phyloP scores from a whole-genome alignment of 257 asterid genomes.

The Penstemon barbatus region DNA sequence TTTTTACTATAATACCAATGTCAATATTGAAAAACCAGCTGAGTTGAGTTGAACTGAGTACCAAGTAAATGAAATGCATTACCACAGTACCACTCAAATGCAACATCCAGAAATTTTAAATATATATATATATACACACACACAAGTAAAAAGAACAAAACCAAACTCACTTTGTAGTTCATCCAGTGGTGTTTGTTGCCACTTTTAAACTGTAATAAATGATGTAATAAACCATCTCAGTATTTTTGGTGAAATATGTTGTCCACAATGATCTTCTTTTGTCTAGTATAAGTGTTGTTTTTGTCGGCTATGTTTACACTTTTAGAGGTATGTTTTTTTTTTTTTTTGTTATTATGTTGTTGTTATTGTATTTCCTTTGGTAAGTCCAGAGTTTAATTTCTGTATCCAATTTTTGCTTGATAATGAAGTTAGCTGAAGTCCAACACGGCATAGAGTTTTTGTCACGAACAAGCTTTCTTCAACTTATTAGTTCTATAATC shows the following conservation, averaged over 20 bases:
- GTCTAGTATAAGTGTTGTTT: too few species aligned
- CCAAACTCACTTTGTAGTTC: too few species aligned
- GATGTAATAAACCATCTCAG: background rate
- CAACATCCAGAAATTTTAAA: background rate
- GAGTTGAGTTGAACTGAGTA: background rate
- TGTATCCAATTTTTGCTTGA: constrained; percentile 24
- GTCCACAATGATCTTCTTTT: background rate
- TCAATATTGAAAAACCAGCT: constrained; percentile 3
- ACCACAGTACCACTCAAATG: background rate
- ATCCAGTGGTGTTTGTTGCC: too few species aligned
- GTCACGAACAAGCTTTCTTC: constrained; percentile 71
- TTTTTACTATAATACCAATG: constrained; percentile 7
- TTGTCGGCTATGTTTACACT: too few species aligned
- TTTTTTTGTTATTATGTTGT: background rate
- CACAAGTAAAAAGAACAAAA: too few species aligned
- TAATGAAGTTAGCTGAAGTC: constrained; percentile 82
- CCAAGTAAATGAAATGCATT: background rate
- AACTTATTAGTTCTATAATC: constrained; percentile 83
- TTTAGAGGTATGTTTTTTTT: background rate
- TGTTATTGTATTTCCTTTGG: background rate
- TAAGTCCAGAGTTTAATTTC: constrained; percentile 14
- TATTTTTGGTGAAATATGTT: constrained; percentile 15
- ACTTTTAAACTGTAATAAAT: constrained; percentile 6
- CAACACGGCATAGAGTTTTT: constrained; percentile 76
- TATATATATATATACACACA: background rate